Base-by-base conservation (phyloP, 495 filamentous ascomycete species). In the Viridothelium virens region DNA sequence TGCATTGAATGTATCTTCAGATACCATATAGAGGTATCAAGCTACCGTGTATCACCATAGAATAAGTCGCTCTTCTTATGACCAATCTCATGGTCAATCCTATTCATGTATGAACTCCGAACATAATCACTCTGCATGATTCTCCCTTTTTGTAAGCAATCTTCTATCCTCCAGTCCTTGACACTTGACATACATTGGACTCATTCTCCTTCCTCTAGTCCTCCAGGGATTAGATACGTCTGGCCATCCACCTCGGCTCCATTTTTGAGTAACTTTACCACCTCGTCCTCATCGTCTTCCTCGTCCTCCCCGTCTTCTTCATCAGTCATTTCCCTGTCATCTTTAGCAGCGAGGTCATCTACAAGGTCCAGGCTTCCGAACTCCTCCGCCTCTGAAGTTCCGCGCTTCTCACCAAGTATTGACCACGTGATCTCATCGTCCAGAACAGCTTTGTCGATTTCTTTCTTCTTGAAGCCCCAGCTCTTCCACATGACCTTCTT, bases 401-500 rank as follows among this genome's bases (percentile, higher is more conserved):
- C 63, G 9, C 62, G 63, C 48, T 65, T 65, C 53, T 61, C 14
- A 7, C 66, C 66, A 33, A 68, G 39, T 3, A 68, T 33, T 31
- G 66, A 65, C 66, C 66, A 68, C 11, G 63, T 68, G 34, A 68
- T 65, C 48, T 68, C 63, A 11, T 56, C 59, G 34, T 68, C 66
- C 33, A 68, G 66, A 62, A 38, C 16, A 3, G 66, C 62, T 44
- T 44, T 44, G 9, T 68, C 66, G 10, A 68, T 37, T 31, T 65
- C 47, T 63, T 50, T 68, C 11, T 50, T 39, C 66, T 62, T 59
- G 34, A 65, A 39, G 6, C 48, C 48, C 63, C 66, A 68, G 37
- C 66, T 68, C 34, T 68, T 68, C 66, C 66, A 68, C 14, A 65
- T n/a, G 11, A 68, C 50, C 50, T 44, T 68, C 41, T 65, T 68